Percentiles rank a stretch among this genome's conserved stretches.
Evolutionary conservation across 495 filamentous ascomycete species (phyloP).

Genomic region (Rhypophila decipiens): DNA sequence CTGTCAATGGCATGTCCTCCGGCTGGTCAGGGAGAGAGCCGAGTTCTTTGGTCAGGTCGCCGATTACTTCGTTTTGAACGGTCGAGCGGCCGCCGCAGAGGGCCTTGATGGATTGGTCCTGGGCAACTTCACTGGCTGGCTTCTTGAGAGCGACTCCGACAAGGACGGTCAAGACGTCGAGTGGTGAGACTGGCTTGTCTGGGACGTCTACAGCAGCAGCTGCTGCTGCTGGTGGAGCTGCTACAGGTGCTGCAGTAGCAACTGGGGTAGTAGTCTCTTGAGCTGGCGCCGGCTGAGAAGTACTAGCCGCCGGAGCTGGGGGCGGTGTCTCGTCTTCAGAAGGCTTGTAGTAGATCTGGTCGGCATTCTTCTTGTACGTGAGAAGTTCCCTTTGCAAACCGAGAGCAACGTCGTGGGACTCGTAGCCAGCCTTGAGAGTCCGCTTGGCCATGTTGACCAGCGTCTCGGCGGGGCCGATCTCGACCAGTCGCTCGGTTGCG

Average conservation of each 20-base stretch:
- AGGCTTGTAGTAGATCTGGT: no score
- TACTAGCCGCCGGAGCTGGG: conserved; percentile 39
- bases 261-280: conserved; percentile 46
- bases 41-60: conserved; percentile 88
- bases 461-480: not conserved
- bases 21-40: conserved; percentile 90
- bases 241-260: no score
- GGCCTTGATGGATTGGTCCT: not conserved
- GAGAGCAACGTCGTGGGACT: no score
- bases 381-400: no score
- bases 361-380: no score
- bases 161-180: no score
- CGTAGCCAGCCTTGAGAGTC: no score
- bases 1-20: conserved; percentile 84
- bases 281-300: conserved; percentile 34
- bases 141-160: no score
- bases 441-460: not conserved
- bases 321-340: conserved; percentile 80
- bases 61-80: conserved; percentile 82
- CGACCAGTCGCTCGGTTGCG: not conserved
- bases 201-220: no score
- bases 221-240: no score
- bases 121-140: not conserved
- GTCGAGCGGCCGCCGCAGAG: conserved; percentile 73
- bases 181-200: no score